phyloP scores from a whole-genome alignment of 2,329 filamentous ascomycete species.

The Microdochium trichocladiopsis region DNA sequence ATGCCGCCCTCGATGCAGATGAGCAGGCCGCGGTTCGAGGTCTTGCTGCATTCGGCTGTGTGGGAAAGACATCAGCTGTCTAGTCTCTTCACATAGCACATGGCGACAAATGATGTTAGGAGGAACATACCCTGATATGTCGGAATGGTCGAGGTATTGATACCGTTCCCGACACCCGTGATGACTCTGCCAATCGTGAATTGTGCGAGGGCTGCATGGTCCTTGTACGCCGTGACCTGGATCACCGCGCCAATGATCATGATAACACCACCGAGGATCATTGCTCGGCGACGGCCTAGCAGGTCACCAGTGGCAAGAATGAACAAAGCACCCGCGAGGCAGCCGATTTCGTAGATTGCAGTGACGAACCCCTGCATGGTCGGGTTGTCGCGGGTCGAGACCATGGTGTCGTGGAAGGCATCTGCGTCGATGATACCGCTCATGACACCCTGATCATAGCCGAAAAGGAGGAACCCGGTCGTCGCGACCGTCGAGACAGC shows the following conservation, averaged over 20 bases:
- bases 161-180: conserved; percentile 45
- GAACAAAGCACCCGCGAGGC: conserved; percentile 36
- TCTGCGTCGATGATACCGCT: conserved; percentile 43
- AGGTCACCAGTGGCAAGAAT: conserved; percentile 46
- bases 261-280: conserved; percentile 47
- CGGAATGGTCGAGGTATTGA: conserved; percentile 38
- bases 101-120: not conserved
- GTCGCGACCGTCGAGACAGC: conserved; percentile 57
- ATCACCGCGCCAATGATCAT: conserved; percentile 56
- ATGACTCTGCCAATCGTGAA: conserved; percentile 41
- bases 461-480: conserved; percentile 55
- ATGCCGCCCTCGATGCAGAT: conserved; percentile 36
- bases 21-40: conserved; percentile 32
- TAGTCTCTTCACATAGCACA: not conserved
- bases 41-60: conserved; percentile 34
- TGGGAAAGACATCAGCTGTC: conserved; percentile 1
- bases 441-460: conserved; percentile 49
- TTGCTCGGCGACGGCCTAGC: conserved; percentile 42
- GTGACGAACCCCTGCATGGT: conserved; percentile 40
- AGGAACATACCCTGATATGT: conserved; percentile 31
- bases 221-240: conserved; percentile 34
- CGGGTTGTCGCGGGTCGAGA: conserved; percentile 30
- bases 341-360: conserved; percentile 39
- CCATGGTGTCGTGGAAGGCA: conserved; percentile 41
- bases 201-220: conserved; percentile 27